Evolutionary conservation across 2,329 filamentous ascomycete genomes (phyloP).

Genomic region (Scopulariopsis brevicaulis): DNA sequence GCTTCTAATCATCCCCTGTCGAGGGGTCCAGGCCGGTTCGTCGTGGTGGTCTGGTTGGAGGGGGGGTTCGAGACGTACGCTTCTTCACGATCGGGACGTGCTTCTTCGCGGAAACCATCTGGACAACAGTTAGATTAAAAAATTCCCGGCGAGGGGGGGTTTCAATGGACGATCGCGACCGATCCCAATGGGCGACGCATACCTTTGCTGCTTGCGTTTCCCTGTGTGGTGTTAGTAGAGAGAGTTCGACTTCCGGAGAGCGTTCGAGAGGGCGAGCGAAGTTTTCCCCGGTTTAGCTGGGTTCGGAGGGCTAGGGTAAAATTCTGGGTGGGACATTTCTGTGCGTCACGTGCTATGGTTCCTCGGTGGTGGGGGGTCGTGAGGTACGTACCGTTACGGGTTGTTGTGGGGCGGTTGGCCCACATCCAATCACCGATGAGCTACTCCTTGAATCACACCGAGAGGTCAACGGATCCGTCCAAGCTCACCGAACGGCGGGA

Average conservation of each 20-base stretch:
- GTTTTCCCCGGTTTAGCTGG: slow-evolving; percentile 3
- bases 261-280: slow-evolving; percentile 1
- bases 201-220: slow-evolving; percentile 5
- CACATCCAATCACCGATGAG: neutral
- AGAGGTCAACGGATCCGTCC: neutral
- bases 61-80: slow-evolving; percentile 56
- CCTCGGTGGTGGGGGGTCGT: neutral
- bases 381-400: neutral
- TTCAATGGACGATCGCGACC: neutral
- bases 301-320: slow-evolving; percentile 3
- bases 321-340: slow-evolving; percentile 4
- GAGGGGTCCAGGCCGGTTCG: neutral
- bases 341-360: slow-evolving; percentile 4
- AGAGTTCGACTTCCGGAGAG: neutral
- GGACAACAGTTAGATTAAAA: slow-evolving; percentile 6
- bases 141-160: neutral
- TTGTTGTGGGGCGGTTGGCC: too few species aligned
- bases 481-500: neutral
- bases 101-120: slow-evolving; percentile 99
- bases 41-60: slow-evolving; percentile 5
- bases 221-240: slow-evolving; percentile 5
- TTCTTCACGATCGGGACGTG: slow-evolving; percentile 99
- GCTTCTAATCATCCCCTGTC: neutral
- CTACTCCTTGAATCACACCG: neutral
- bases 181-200: neutral